These are phyloP conservation scores for Myrica gale DNA, from an alignment of 306 rosid genomes.

Conservation along the genomic window DNA sequence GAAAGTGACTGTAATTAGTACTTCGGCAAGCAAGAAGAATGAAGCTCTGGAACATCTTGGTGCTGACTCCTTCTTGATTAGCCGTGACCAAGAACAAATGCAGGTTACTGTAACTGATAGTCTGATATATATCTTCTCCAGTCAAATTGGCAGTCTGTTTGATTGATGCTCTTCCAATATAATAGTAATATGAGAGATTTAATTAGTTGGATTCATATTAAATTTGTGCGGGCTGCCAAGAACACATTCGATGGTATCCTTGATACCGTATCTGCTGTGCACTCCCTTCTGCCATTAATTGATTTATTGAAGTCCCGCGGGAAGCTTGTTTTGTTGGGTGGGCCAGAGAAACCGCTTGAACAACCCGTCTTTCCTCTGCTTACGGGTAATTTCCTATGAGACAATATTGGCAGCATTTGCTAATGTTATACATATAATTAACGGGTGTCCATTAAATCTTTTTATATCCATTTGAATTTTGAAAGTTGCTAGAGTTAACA, in stretches of 20 bases:
- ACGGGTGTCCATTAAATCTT: no score
- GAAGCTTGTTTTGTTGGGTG: conserved; percentile 48
- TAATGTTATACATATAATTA: no score
- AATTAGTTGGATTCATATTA: no score
- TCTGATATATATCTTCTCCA: neutral
- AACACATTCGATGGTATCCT: conserved; percentile 47
- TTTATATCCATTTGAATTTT: no score
- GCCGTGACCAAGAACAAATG: conserved; percentile 37
- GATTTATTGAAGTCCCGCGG: conserved; percentile 46
- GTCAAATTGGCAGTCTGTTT: neutral
- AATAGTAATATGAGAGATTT: no score
- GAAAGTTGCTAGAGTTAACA: neutral
- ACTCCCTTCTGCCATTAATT: conserved; percentile 44
- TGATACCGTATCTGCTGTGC: conserved; percentile 46
- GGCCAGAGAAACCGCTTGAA: conserved; percentile 37
- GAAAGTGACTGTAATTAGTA: conserved; percentile 46
- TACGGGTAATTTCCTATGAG: neutral
- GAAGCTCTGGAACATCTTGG: conserved; percentile 47
- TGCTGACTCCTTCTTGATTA: conserved; percentile 48
- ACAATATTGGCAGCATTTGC: no score
- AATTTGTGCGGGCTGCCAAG: no score
- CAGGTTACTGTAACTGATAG: conserved; percentile 14
- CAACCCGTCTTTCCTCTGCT: conserved; percentile 30
- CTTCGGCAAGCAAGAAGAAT: conserved; percentile 35
- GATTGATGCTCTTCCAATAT: neutral